phyloP scores from a whole-genome alignment of 1,284 basidiomycete species.

The Cryptococcus sp. region DNA sequence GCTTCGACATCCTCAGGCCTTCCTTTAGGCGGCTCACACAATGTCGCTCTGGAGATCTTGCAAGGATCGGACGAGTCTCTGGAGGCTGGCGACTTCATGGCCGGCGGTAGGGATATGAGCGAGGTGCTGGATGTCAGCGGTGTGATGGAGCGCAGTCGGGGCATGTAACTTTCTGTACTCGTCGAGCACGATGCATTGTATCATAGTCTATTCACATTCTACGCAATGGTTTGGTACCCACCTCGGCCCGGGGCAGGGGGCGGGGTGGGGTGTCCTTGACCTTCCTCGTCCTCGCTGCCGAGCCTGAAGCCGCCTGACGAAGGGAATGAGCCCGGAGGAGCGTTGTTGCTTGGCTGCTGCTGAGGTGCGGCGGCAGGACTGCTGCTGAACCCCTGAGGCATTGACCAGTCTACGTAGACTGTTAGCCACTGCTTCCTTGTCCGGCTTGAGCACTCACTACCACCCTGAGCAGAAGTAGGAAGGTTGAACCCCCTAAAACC shows the following conservation, averaged over 20 bases:
- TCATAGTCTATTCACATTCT: slow-evolving; percentile 7
- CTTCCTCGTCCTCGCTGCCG: slow-evolving; percentile 33
- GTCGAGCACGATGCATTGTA: slow-evolving; percentile 25
- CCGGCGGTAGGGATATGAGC: slow-evolving; percentile 26
- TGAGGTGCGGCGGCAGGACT: not conserved
- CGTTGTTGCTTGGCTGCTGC: slow-evolving; percentile 1
- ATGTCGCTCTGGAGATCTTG: slow-evolving; percentile 85
- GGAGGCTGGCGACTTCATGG: slow-evolving; percentile 71
- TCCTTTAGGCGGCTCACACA: slow-evolving; percentile 57
- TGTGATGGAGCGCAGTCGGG: slow-evolving; percentile 47
- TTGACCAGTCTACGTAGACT: slow-evolving; percentile 22
- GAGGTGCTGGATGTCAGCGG: slow-evolving; percentile 47
- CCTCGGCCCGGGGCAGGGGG: slow-evolving; percentile 15
- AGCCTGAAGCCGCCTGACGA: slow-evolving; percentile 35
- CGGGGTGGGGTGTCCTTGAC: slow-evolving; percentile 14
- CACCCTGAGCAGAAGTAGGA: slow-evolving; percentile 4
- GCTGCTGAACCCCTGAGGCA: slow-evolving; percentile 16
- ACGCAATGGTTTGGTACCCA: slow-evolving; percentile 24
- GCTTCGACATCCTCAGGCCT: slow-evolving; percentile 39
- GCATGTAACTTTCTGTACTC: slow-evolving; percentile 31
- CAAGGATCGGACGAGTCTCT: slow-evolving; percentile 85
- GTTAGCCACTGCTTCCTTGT: not conserved
- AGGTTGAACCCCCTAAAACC: slow-evolving; percentile 9
- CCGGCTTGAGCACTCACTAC: slow-evolving; percentile 8
- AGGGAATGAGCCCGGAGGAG: slow-evolving; percentile 21